Evolutionary conservation across 345 rosid species (phyloP).

Genomic region (Viola odorata): DNA sequence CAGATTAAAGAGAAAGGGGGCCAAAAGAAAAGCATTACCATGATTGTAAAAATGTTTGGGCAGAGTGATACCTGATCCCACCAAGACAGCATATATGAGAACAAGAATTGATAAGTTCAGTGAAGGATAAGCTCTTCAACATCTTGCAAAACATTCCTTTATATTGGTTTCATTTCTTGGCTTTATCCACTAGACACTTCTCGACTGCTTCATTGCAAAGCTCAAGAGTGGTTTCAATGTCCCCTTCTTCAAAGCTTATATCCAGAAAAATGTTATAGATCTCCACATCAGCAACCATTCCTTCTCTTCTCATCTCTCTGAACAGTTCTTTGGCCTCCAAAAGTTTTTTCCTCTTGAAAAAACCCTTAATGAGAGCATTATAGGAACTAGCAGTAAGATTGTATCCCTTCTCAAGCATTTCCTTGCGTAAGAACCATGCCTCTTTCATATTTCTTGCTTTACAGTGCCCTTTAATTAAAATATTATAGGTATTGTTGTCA

Average conservation of each 20-base stretch:
- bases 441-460: conserved; percentile 99
- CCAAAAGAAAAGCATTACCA: conserved; percentile 1
- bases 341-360: conserved; percentile 63
- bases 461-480: conserved; percentile 76
- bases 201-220: conserved; percentile 84
- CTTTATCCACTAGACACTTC: conserved; percentile 42
- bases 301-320: conserved; percentile 64
- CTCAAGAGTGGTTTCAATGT: conserved; percentile 47
- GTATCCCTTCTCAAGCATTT: conserved; percentile 67
- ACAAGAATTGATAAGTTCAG: neutral
- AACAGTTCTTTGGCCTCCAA: conserved; percentile 66
- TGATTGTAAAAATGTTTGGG: neutral
- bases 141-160: neutral
- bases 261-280: conserved; percentile 53
- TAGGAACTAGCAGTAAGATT: conserved; percentile 50
- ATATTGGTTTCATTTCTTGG: conserved; percentile 26
- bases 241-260: conserved; percentile 56
- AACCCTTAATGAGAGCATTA: conserved; percentile 66
- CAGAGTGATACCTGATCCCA: neutral
- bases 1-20: neutral
- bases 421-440: conserved; percentile 71
- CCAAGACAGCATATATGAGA: neutral
- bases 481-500: conserved; percentile 73
- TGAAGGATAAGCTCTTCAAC: neutral
- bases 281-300: conserved; percentile 54